Evolutionary conservation across 2,329 filamentous ascomycete genomes (phyloP).

Genomic region (Phoma sp.): DNA sequence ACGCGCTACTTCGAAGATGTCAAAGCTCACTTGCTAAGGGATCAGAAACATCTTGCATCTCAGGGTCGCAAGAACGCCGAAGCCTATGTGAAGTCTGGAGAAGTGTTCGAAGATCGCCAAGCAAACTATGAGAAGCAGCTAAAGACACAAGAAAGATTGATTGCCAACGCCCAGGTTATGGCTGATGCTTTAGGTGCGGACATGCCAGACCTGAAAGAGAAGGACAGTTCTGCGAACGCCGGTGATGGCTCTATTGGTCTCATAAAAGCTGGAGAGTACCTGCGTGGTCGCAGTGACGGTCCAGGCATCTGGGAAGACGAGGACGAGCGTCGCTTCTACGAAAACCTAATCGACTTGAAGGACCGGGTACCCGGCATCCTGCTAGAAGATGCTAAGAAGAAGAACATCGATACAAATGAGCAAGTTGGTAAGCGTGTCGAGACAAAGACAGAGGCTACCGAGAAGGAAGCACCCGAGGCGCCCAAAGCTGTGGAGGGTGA

Average conservation of each 20-base stretch:
- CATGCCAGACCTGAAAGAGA: slow-evolving; percentile 91
- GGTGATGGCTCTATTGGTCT: slow-evolving; percentile 84
- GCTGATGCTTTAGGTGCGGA: slow-evolving; percentile 87
- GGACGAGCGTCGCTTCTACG: slow-evolving; percentile 96
- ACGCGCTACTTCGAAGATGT: slow-evolving; percentile 92
- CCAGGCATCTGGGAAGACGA: slow-evolving; percentile 99
- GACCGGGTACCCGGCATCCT: slow-evolving; percentile 94
- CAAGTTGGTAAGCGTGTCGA: slow-evolving; percentile 76
- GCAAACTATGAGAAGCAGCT: slow-evolving; percentile 93
- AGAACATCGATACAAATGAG: slow-evolving; percentile 82
- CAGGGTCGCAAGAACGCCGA: slow-evolving; percentile 96
- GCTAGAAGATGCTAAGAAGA: slow-evolving; percentile 93
- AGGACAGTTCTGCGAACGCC: slow-evolving; percentile 70
- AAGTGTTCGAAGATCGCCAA: slow-evolving; percentile 97
- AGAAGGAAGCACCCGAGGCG: slow-evolving; percentile 50
- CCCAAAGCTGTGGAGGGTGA: slow-evolving; percentile 67
- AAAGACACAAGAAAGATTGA: slow-evolving; percentile 88
- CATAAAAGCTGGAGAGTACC: slow-evolving; percentile 91
- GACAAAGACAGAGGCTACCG: slow-evolving; percentile 51
- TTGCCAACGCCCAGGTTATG: slow-evolving; percentile 87
- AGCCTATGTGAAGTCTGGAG: slow-evolving; percentile 96
- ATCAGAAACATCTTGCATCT: slow-evolving; percentile 84
- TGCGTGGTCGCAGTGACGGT: slow-evolving; percentile 87
- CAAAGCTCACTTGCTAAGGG: slow-evolving; percentile 83
- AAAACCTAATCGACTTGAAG: slow-evolving; percentile 92